These are phyloP conservation scores for Talaromyces sp. DNA, from an alignment of 2,329 filamentous ascomycete genomes.

Conservation along the genomic window DNA sequence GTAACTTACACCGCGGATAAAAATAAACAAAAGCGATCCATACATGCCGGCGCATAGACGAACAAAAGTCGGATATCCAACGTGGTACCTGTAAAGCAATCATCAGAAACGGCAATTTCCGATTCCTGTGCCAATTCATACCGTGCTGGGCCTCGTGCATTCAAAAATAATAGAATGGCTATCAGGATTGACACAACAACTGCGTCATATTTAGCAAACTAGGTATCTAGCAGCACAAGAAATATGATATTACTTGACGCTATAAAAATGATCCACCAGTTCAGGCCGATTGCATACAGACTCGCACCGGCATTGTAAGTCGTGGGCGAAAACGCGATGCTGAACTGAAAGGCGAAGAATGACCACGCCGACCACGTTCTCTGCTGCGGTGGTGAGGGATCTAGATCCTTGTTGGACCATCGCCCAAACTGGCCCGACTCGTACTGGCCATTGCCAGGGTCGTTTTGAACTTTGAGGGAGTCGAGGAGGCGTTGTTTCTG, in stretches of 20 bases:
- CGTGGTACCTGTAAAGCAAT: background rate
- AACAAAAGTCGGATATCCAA: slow-evolving; percentile 9
- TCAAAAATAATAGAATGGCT: slow-evolving; percentile 6
- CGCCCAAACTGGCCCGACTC: slow-evolving; percentile 7
- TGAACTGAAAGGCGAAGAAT: slow-evolving; percentile 10
- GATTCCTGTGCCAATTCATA: background rate
- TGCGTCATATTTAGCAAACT: background rate
- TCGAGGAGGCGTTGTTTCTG: slow-evolving; percentile 1
- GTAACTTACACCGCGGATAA: slow-evolving; percentile 10
- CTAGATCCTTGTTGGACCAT: slow-evolving; percentile 11
- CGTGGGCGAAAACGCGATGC: slow-evolving; percentile 9
- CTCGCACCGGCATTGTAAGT: slow-evolving; percentile 8
- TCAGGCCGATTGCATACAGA: slow-evolving; percentile 9
- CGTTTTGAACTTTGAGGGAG: background rate
- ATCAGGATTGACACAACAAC: slow-evolving; percentile 8
- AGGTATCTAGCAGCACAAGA: background rate
- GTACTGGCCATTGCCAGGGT: background rate
- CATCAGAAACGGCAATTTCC: background rate
- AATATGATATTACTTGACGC: slow-evolving; percentile 1
- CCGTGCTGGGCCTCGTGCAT: slow-evolving; percentile 2
- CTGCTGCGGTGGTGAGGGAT: slow-evolving; percentile 6
- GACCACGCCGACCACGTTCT: slow-evolving; percentile 7
- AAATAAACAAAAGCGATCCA: slow-evolving; percentile 7
- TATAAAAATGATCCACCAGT: slow-evolving; percentile 11
- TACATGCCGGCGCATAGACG: slow-evolving; percentile 2